Evolutionary conservation across 2,329 filamentous ascomycete species (phyloP), one percentile per base, ranked within the genome.

Genomic region (Aureobasidium sp.): DNA sequence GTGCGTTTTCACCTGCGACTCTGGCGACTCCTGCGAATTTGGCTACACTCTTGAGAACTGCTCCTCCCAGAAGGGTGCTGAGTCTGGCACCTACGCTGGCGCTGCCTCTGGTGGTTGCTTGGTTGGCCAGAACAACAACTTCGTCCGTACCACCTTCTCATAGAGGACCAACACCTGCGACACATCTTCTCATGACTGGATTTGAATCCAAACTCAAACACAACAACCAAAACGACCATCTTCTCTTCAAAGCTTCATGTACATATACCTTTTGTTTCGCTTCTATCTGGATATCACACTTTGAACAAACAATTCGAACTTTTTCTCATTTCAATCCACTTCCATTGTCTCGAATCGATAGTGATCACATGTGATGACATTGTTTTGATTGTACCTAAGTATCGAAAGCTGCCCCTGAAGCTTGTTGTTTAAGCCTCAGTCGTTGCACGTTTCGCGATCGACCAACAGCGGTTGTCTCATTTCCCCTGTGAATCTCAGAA

Each of bases 31-130:
- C 15, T 62, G 60, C 60, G 41, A 46, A 32, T 46, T 47, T 32
- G 60, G 50, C 23, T 62, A 62, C 51, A 55, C 50, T 6, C 60
- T 62, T n/a, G 50, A 50, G 50, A 62, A 62, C 60, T 62, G 60
- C 60, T 36, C 51, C 37, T 56, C 60, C 17, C 60, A 62, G 34
- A 36, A 23, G 5, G 60, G 60, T 20, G 60, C 60, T 27, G 32
- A 62, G 44, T 50, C 39, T 41, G 60, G 60, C 41, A 62, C 42
- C 27, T 62, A 62, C 52, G 60, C 50, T 23, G 60, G 60, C 26
- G 60, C 60, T 27, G 60, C 60, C 44, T 29, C n/a, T 27, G 60
- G 60, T 62, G 60, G 60, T 52, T 62, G 60, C 51, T 42, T 56
- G 23, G 60, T 62, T 48, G 60, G 60, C 42, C 42, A 39, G 29